These are phyloP conservation scores for Ottelia alismoides DNA, from an alignment of 106 monocot species.

Conservation along the genomic window DNA sequence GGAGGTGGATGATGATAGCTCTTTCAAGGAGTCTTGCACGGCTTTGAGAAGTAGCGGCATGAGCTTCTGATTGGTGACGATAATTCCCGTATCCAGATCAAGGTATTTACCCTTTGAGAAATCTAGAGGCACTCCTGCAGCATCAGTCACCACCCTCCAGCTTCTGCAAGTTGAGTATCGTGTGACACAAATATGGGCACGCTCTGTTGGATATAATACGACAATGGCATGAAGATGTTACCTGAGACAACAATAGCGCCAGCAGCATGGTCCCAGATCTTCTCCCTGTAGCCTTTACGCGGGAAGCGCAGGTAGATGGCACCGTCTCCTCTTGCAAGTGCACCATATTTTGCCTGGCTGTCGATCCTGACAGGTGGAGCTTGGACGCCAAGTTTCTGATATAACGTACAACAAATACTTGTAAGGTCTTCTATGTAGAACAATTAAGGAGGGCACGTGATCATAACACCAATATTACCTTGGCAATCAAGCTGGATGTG, in stretches of 20 bases:
- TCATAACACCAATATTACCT: constrained; percentile 49
- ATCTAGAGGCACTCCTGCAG: constrained; percentile 77
- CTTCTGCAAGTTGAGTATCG: constrained; percentile 54
- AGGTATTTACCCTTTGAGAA: constrained; percentile 91
- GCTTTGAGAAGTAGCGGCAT: constrained; percentile 75
- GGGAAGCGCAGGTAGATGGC: constrained; percentile 94
- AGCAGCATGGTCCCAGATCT: constrained; percentile 99
- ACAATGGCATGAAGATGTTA: constrained; percentile 7
- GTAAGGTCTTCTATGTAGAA: too few species aligned
- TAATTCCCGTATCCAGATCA: constrained; percentile 87
- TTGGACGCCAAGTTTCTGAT: constrained; percentile 82
- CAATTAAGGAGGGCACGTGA: too few species aligned
- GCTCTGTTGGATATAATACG: background rate
- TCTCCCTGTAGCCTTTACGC: constrained; percentile 85
- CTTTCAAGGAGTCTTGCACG: constrained; percentile 62
- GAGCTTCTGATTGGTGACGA: constrained; percentile 73
- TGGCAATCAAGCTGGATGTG: constrained; percentile 64
- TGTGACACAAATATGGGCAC: background rate
- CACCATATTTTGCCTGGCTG: constrained; percentile 98
- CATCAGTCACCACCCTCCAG: constrained; percentile 90
- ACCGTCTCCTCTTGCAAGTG: constrained; percentile 89
- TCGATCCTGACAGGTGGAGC: constrained; percentile 96
- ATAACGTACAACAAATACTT: too few species aligned
- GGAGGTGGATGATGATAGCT: constrained; percentile 27
- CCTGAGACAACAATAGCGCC: constrained; percentile 92